These are phyloP conservation scores for Rhodomyrtus psidioides DNA, from an alignment of 441 rosid species.

Conservation along the genomic window DNA sequence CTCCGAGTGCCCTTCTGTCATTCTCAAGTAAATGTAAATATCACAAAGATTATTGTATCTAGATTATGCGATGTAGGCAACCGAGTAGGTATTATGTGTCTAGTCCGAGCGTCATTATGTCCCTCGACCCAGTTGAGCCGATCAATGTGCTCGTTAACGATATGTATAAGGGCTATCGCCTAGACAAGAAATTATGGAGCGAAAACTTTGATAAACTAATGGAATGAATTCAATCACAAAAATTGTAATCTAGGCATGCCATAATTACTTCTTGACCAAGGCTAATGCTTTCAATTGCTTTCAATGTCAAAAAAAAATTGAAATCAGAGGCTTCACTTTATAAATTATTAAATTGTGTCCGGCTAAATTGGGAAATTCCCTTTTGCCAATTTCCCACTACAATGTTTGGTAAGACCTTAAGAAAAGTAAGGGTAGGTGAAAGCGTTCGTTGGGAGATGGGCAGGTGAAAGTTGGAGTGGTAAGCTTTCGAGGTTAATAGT, in stretches of 20 bases:
- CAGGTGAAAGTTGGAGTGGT: background rate
- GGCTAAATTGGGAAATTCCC: background rate
- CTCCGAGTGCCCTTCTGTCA: too few relatives aligned
- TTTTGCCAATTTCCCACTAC: background rate
- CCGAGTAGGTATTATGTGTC: fast-evolving
- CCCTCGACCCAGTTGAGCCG: background rate
- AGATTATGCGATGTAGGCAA: background rate
- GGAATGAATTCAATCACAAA: background rate
- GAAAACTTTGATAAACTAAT: background rate
- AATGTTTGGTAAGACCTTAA: background rate
- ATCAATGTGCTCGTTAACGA: background rate
- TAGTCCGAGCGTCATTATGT: fast-evolving
- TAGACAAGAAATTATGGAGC: background rate
- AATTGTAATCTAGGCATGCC: background rate
- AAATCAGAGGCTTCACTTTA: background rate
- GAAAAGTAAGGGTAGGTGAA: background rate
- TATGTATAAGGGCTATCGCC: fast-evolving
- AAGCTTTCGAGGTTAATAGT: background rate
- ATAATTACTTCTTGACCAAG: background rate
- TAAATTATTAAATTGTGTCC: background rate
- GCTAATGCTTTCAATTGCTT: background rate
- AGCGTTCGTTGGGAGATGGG: background rate
- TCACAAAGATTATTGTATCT: background rate
- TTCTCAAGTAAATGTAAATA: background rate
- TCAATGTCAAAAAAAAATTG: background rate